Evolutionary conservation across 371 early-diverging fungal genomes (phyloP), one percentile per base, ranked within the genome.

Genomic region (Umbelopsis sp.): DNA sequence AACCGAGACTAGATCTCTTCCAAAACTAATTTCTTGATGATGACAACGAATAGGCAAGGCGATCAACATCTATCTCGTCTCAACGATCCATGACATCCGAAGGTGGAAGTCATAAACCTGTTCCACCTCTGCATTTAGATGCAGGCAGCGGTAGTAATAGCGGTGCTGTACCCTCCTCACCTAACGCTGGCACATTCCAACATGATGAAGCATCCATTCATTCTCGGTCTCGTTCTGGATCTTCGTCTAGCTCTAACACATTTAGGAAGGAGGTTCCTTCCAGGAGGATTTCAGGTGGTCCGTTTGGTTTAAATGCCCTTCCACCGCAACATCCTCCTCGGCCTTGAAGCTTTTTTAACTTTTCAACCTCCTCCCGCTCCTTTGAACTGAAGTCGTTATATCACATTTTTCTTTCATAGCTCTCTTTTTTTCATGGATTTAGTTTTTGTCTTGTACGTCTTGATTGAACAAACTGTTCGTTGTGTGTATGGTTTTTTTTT

Each of bases 41-140:
- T 24, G 44, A 25, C 45, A 7, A 41, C 7, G 1, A 41, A 3
- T 41, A 81, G 82, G 65, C 75, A 32, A 74, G 76, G 29, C 74
- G 83, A 25, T 83, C 83, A 11, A 79, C 83, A 14, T 83, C 83
- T 1, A 83, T 76, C 11, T 83, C 83, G 10, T 83, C 83, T n/a
- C 83, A 83, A 62, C 72, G 79, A 50, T 82, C 82, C 0, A 53
- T 76, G 24, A 72, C 79, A 9, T 81, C 82, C 5, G 83, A 83
- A 29, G 50, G 51, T 38, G 53, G 72, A 9, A 35, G 74, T 20
- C 73, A 72, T 37, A 74, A 69, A 37, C 66, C 50, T 16, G 80
- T 83, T 22, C 83, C 83, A 20, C 83, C 83, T 48, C 71, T 80
- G 25, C 80, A 80, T 50, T 67, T 80, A n/a, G 80, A 80, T 66